Conservation (phyloP, 495 filamentous ascomycete genomes). For the Podospora tetraspora region DNA sequence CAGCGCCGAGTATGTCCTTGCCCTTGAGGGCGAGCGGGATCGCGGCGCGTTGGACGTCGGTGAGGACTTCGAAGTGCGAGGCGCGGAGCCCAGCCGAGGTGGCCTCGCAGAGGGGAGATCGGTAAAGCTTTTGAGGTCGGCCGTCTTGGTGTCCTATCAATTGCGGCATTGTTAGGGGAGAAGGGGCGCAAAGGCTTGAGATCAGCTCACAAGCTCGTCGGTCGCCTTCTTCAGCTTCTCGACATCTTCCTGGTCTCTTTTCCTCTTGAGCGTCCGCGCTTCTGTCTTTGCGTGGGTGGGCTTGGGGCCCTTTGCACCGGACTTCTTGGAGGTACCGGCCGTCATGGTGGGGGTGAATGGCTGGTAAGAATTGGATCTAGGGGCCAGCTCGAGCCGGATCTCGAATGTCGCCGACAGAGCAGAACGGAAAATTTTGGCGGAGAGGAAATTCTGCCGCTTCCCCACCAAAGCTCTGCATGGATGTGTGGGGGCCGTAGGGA, state of each 20-base stretch:
- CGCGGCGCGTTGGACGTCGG: conserved; percentile 84
- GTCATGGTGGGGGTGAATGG: conserved; percentile 17
- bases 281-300: conserved; percentile 30
- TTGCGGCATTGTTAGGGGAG: not conserved
- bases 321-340: conserved; percentile 16
- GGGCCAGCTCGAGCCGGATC: not conserved
- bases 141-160: conserved; percentile 41
- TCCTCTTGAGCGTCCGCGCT: conserved; percentile 38
- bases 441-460: conserved; percentile 30
- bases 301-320: conserved; percentile 19
- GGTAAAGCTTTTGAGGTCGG: conserved; percentile 56
- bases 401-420: conserved; percentile 1
- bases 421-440: conserved; percentile 32
- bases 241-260: conserved; percentile 50
- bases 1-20: conserved; percentile 85
- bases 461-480: not conserved
- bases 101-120: conserved; percentile 79
- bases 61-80: conserved; percentile 85
- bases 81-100: conserved; percentile 73
- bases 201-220: conserved; percentile 33
- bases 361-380: not conserved
- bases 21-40: conserved; percentile 83
- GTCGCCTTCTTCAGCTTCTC: conserved; percentile 47
- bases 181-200: too few species aligned
- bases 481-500: not conserved